phyloP scores from a whole-genome alignment of 176 grass and related monocot species.

The Puya raimondii region DNA sequence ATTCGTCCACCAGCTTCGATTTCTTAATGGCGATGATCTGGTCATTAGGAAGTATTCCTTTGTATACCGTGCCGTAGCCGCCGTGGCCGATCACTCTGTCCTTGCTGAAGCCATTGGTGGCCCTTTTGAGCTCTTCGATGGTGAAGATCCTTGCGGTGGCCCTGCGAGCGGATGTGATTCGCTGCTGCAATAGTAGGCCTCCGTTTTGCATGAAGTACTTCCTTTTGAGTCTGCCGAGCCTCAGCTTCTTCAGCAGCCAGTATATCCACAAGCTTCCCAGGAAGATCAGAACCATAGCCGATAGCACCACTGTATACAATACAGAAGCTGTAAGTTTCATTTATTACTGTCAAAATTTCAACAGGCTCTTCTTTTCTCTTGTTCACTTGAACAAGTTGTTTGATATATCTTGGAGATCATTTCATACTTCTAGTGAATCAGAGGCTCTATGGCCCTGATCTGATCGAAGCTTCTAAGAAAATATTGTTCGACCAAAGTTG shows the following conservation, averaged over 20 bases:
- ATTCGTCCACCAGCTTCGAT: constrained; percentile 42
- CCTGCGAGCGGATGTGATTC: constrained; percentile 15
- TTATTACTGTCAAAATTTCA: background rate
- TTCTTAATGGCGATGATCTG: constrained; percentile 39
- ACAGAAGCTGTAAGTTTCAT: background rate
- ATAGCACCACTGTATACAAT: constrained; percentile 12
- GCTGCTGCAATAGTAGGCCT: constrained; percentile 40
- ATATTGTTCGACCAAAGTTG: too few species aligned
- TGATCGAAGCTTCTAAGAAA: too few species aligned
- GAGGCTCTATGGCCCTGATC: too few species aligned
- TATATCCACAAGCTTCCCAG: background rate
- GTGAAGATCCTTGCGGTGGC: constrained; percentile 34
- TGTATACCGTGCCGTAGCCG: constrained; percentile 39
- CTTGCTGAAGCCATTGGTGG: constrained; percentile 28
- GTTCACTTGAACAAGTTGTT: background rate
- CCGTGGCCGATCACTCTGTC: constrained; percentile 33
- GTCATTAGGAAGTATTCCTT: constrained; percentile 24
- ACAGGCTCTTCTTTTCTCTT: background rate
- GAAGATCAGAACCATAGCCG: constrained; percentile 14
- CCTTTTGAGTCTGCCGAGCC: constrained; percentile 8
- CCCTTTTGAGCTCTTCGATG: constrained; percentile 30
- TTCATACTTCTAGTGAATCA: too few species aligned
- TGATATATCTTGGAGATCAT: background rate
- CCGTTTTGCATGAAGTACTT: constrained; percentile 44
- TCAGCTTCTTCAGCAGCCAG: constrained; percentile 23